These are phyloP conservation scores for Stephanodiscus triporus DNA, from an alignment of 108 stramenopile genomes.

Conservation along the genomic window DNA sequence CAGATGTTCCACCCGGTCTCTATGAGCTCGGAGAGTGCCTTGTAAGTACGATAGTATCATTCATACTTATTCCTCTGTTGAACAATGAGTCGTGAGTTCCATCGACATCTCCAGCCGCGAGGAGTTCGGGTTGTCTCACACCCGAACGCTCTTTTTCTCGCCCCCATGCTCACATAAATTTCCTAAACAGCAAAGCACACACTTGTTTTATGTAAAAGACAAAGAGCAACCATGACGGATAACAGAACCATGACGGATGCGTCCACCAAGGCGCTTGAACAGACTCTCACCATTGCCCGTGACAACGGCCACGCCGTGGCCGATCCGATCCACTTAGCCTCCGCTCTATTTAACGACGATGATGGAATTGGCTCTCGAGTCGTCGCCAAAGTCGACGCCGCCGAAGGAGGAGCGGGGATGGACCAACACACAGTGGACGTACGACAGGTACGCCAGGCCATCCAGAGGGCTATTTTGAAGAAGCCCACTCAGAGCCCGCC, in stretches of 20 bases:
- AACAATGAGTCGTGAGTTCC: no score
- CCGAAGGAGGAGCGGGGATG: constrained; percentile 19
- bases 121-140: no score
- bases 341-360: constrained; percentile 62
- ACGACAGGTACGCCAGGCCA: constrained; percentile 58
- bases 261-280: constrained; percentile 70
- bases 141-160: no score
- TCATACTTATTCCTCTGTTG: no score
- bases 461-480: constrained; percentile 69
- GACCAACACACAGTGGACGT: constrained; percentile 48
- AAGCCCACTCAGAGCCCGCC: constrained; percentile 78
- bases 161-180: no score
- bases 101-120: no score
- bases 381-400: constrained; percentile 40
- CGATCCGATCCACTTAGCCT: constrained; percentile 78
- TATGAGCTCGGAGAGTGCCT: no score
- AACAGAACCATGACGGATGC: constrained; percentile 79
- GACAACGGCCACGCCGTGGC: constrained; percentile 80
- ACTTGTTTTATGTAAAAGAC: no score
- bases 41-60: no score
- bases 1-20: no score
- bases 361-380: constrained; percentile 77
- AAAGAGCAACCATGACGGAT: constrained; percentile 64
- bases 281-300: constrained; percentile 59
- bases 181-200: no score